Base-by-base conservation (phyloP, 2,329 filamentous ascomycete species). In the Talaromyces marneffei region DNA sequence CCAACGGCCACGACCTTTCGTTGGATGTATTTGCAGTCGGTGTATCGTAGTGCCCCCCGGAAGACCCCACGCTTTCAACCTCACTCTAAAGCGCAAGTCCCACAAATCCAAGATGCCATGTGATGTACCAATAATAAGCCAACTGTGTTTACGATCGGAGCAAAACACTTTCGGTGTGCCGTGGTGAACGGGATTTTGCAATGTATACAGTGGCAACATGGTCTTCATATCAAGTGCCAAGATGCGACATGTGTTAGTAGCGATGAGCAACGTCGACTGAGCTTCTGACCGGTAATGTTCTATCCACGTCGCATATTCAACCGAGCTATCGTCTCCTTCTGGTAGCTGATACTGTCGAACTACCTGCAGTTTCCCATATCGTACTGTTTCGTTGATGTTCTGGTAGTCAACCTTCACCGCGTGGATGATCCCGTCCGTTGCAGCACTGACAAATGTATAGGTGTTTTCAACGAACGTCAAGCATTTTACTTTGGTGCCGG, bases 31-130 rank as follows among this genome's bases (percentile, higher is more conserved):
- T 61, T 85, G 83, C 16, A 99, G 81, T 33, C 91, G 84, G 68
- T 93, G 88, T 64, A 97, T 91, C 18, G 90, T 82, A 1, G 88
- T 86, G 63, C 90, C 90, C 23, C 90, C 91, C 0, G 90, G 87
- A 29, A 97, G 83, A 0, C 91, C 91, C 91, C 92, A 97, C 14
- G 88, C 90, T 72, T 90, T 92, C 25, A 97, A 80, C 23, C 91
- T 85, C 68, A 97, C 84, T 66, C 87, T 89, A 80, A 99, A 99
- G n/a, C 94, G 88, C 42, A 99, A 81, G 74, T 99, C 94, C 94
- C 94, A 99, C 1, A 99, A 82, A 71, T 96, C 90, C 7, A 99
- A 80, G 29, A 97, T 88, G 37, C 95, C 94, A 71, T 97, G 92
- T 0, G 91, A 91, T 0, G 95, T 99, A 37, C 92, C 94, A 0